Percentiles rank a stretch among this genome's conserved stretches.
Conservation (phyloP, 2,329 filamentous ascomycete genomes). For the Dendrostoma leiphaemia region DNA sequence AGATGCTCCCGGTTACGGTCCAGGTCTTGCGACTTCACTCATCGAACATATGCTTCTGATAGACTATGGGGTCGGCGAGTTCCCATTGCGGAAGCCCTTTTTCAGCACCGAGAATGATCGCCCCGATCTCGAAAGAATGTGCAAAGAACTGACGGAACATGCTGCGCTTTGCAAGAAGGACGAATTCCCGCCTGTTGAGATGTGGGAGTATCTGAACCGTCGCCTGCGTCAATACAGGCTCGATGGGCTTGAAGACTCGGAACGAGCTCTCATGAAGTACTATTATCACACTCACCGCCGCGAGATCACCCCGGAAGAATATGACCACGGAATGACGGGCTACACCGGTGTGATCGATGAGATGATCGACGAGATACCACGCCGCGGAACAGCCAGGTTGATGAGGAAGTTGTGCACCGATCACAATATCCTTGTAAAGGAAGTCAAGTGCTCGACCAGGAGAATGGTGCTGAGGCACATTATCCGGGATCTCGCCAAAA, state of each 20-base stretch:
- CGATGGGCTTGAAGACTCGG: no score
- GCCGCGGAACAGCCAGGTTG: slow-evolving; percentile 13
- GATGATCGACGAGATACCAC: slow-evolving; percentile 17
- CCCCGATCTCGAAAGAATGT: no score
- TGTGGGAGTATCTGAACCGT: no score
- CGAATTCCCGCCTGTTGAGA: no score
- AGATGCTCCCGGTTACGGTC: not conserved
- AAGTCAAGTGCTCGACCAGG: no score
- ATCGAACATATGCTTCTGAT: slow-evolving; percentile 3
- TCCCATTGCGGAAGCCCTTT: not conserved
- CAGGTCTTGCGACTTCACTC: not conserved
- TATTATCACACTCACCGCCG: slow-evolving; percentile 7
- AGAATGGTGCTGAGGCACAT: no score
- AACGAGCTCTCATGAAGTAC: slow-evolving; percentile 11
- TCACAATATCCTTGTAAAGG: no score
- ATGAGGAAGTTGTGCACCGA: slow-evolving; percentile 16
- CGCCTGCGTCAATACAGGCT: no score
- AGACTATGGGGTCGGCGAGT: not conserved
- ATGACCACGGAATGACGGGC: slow-evolving; percentile 1
- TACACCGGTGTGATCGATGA: slow-evolving; percentile 17
- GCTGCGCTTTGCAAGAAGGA: no score
- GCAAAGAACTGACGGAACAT: no score
- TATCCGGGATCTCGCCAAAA: no score
- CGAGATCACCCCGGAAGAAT: not conserved
- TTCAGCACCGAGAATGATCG: no score